Evolutionary conservation across 2,329 filamentous ascomycete species (phyloP).

Genomic region (Penicillium palitans): DNA sequence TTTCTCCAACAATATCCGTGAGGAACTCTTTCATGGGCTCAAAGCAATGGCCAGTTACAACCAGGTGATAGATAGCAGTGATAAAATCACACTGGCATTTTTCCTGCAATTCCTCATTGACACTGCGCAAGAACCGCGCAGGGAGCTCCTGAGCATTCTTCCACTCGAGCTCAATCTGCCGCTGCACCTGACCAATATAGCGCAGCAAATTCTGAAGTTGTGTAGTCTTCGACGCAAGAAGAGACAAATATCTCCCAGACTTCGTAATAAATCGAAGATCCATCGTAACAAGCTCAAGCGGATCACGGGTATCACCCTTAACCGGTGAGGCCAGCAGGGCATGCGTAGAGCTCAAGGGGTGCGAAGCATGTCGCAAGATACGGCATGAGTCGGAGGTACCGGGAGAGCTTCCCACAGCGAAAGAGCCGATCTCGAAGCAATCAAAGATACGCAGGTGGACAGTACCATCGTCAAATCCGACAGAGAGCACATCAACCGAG

Average conservation of each 20-base stretch:
- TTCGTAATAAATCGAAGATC: constrained; percentile 81
- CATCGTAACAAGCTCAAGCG: constrained; percentile 68
- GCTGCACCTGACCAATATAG: constrained; percentile 78
- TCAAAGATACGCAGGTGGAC: constrained; percentile 82
- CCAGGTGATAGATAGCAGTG: constrained; percentile 77
- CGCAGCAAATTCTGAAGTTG: constrained; percentile 81
- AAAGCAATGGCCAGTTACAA: constrained; percentile 78
- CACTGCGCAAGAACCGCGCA: constrained; percentile 70
- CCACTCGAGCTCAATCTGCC: constrained; percentile 79
- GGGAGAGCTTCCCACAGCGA: constrained; percentile 44
- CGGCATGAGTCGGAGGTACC: constrained; percentile 41
- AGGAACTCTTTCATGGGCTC: constrained; percentile 81
- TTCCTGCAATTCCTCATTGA: constrained; percentile 72
- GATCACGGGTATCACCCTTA: constrained; percentile 39
- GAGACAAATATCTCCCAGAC: constrained; percentile 72
- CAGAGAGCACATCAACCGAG: constrained; percentile 75
- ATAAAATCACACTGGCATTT: constrained; percentile 66
- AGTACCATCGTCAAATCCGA: constrained; percentile 68
- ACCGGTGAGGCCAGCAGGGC: constrained; percentile 58
- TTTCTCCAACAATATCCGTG: constrained; percentile 75
- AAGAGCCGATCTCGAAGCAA: constrained; percentile 72
- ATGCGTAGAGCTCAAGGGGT: constrained; percentile 74
- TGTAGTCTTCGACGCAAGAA: constrained; percentile 83
- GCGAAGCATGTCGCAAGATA: constrained; percentile 64
- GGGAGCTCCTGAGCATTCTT: constrained; percentile 79